Conservation (phyloP, 1,284 basidiomycete species). For the Puccinia triticina region DNA sequence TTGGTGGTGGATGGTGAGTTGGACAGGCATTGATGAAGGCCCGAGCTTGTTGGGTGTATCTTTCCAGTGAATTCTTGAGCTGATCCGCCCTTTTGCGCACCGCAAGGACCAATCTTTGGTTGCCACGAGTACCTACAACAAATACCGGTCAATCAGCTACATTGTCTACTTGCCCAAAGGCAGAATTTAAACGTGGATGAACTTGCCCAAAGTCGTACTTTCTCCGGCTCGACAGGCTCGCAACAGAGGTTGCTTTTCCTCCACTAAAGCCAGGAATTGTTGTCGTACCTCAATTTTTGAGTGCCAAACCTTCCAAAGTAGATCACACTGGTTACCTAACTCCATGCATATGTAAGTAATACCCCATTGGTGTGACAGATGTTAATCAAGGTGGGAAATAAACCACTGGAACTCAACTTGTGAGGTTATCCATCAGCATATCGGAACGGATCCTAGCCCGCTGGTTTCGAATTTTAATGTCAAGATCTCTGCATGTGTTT, state of each 20-base stretch:
- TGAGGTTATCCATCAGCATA: neutral
- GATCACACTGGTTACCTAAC: neutral
- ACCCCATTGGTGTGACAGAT: neutral
- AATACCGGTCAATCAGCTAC: neutral
- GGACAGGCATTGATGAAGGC: neutral
- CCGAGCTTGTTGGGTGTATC: neutral
- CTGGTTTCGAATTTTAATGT: neutral
- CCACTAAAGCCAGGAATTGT: slow-evolving; percentile 23
- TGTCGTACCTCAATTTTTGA: slow-evolving; percentile 8
- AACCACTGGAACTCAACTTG: neutral
- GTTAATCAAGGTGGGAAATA: too few relatives aligned
- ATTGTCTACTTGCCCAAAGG: neutral
- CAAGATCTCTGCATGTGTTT: neutral
- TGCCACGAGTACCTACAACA: neutral
- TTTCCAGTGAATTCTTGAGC: neutral
- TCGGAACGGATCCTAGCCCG: neutral
- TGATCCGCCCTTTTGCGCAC: neutral
- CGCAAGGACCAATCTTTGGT: neutral
- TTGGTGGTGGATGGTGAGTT: neutral
- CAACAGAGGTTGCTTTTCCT: slow-evolving; percentile 21
- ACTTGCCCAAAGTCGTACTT: neutral
- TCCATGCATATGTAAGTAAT: neutral
- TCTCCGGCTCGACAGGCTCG: neutral
- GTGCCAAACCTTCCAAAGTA: too few relatives aligned
- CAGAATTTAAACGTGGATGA: neutral